phyloP scores from a whole-genome alignment of 306 rosid genomes.

The Astragalus glycyphyllos region DNA sequence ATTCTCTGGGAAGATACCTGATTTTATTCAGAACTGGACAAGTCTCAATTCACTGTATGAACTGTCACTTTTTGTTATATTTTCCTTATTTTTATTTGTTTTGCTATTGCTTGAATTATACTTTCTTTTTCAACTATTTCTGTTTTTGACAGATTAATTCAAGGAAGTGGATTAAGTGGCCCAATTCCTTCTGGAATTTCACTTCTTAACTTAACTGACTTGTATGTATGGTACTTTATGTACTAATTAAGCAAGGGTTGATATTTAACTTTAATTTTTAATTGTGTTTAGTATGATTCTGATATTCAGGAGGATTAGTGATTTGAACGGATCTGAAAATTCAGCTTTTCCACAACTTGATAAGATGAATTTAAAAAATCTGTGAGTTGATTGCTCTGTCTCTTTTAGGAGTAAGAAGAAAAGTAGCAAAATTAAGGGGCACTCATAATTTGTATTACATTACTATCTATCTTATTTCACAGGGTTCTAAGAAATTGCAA shows the following conservation, averaged over 20 bases:
- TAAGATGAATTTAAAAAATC: slow-evolving; percentile 20
- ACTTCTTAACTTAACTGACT: slow-evolving; percentile 42
- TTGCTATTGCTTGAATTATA: slow-evolving; percentile 23
- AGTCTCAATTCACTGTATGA: slow-evolving; percentile 53
- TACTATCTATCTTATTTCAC: neutral
- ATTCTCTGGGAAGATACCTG: slow-evolving; percentile 74
- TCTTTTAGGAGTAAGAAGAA: slow-evolving; percentile 39
- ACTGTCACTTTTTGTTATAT: neutral
- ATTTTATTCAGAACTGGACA: slow-evolving; percentile 67
- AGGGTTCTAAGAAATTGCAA: slow-evolving; percentile 38
- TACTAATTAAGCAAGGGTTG: neutral
- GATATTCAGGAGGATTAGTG: slow-evolving; percentile 61
- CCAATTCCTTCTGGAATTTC: slow-evolving; percentile 70
- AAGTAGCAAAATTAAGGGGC: neutral
- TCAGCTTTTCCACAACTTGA: slow-evolving; percentile 50
- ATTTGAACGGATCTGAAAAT: slow-evolving; percentile 57
- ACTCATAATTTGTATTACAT: neutral
- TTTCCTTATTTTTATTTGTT: neutral
- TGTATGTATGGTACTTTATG: slow-evolving; percentile 55
- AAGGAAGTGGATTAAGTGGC: slow-evolving; percentile 75
- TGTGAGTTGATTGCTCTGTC: slow-evolving; percentile 52
- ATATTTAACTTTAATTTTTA: neutral
- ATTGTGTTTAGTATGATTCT: neutral
- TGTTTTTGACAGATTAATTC: slow-evolving; percentile 53
- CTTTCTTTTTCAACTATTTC: neutral